phyloP scores from a whole-genome alignment of 768 basidiomycete species.

The Amanita molliuscula region DNA sequence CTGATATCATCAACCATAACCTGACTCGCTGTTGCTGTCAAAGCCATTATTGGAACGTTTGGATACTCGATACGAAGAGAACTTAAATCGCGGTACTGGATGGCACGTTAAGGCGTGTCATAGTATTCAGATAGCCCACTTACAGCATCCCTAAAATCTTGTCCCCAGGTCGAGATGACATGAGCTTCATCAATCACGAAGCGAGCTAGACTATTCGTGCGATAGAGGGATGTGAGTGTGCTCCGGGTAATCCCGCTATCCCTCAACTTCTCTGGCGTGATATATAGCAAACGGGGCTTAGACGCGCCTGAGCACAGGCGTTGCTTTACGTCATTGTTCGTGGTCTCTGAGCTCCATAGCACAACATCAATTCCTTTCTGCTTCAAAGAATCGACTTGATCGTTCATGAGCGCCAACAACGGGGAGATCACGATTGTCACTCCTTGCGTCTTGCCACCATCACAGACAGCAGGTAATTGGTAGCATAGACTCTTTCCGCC shows the following conservation, averaged over 20 bases:
- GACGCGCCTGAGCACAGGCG: slow-evolving; percentile 29
- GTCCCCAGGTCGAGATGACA: slow-evolving; percentile 90
- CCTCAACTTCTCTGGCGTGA: slow-evolving; percentile 85
- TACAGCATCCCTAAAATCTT: slow-evolving; percentile 83
- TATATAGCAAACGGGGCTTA: slow-evolving; percentile 67
- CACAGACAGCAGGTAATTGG: slow-evolving; percentile 84
- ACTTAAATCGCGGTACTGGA: slow-evolving; percentile 60
- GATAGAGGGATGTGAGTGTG: slow-evolving; percentile 51
- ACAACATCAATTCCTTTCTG: slow-evolving; percentile 61
- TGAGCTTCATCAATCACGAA: slow-evolving; percentile 98
- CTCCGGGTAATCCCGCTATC: slow-evolving; percentile 45
- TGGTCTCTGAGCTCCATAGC: slow-evolving; percentile 52
- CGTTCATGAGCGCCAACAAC: slow-evolving; percentile 77
- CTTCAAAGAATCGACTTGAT: slow-evolving; percentile 68
- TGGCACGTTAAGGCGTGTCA: not conserved
- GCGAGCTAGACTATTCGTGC: slow-evolving; percentile 52
- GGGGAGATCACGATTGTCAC: slow-evolving; percentile 90
- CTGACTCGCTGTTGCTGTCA: slow-evolving; percentile 89
- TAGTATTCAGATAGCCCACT: slow-evolving; percentile 14
- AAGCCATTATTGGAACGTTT: slow-evolving; percentile 83
- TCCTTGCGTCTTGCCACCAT: slow-evolving; percentile 58
- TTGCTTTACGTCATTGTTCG: slow-evolving; percentile 27
- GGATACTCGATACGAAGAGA: slow-evolving; percentile 68
- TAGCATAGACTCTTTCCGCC: slow-evolving; percentile 87
- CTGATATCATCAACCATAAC: slow-evolving; percentile 75